These are phyloP conservation scores for Arthrobotrys megalospora DNA, from an alignment of 2,329 filamentous ascomycete species.

Conservation along the genomic window DNA sequence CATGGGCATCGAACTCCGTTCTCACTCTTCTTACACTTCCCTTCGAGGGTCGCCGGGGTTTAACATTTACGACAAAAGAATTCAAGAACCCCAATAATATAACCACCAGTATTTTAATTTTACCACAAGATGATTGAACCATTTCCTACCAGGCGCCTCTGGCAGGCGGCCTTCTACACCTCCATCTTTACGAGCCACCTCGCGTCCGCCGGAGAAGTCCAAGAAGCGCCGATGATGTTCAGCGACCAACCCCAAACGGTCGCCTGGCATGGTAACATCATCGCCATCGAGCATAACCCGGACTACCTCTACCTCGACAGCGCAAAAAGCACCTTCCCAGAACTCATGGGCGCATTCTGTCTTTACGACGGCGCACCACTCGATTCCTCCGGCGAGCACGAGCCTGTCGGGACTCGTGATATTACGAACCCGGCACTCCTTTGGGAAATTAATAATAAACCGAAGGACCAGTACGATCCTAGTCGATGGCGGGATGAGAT, in stretches of 20 bases:
- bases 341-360: slow-evolving; percentile 29
- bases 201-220: not conserved
- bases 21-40: no score
- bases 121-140: not conserved
- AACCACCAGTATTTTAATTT: no score
- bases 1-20: no score
- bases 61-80: no score
- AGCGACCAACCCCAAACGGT: slow-evolving; percentile 11
- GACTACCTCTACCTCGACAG: slow-evolving; percentile 12
- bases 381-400: not conserved
- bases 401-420: slow-evolving; percentile 13
- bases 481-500: slow-evolving; percentile 19
- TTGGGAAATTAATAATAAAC: slow-evolving; percentile 18
- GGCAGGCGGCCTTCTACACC: slow-evolving; percentile 1
- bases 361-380: slow-evolving; percentile 28
- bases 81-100: no score
- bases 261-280: slow-evolving; percentile 34
- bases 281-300: slow-evolving; percentile 37
- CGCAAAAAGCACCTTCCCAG: not conserved
- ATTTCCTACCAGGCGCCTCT: not conserved
- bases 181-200: not conserved
- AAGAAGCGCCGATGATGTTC: slow-evolving; percentile 11
- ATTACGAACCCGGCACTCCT: not conserved
- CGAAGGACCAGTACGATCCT: slow-evolving; percentile 6
- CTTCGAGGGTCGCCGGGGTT: no score